Evolutionary conservation across 345 rosid genomes (phyloP).

Genomic region (Lepidium africanum): DNA sequence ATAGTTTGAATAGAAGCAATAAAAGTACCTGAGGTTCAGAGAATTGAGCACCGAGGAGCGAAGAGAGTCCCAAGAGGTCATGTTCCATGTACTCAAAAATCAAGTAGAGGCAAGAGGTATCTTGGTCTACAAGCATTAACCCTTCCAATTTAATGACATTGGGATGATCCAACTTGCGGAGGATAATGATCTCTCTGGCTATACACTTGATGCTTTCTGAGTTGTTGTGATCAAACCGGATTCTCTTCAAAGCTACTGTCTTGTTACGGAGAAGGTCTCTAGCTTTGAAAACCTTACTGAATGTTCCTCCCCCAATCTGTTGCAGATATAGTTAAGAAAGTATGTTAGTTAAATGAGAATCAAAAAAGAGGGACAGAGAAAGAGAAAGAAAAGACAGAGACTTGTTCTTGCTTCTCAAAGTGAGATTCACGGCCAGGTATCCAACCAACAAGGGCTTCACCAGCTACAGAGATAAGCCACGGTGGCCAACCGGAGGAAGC

Average conservation of each 20-base stretch:
- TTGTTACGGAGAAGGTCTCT: slow-evolving; percentile 53
- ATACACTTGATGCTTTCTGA: slow-evolving; percentile 76
- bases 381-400: slow-evolving; percentile 16
- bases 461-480: slow-evolving; percentile 78
- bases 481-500: slow-evolving; percentile 72
- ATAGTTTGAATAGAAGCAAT: slow-evolving; percentile 19
- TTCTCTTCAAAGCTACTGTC: slow-evolving; percentile 73
- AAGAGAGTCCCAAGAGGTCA: slow-evolving; percentile 79
- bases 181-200: slow-evolving; percentile 74
- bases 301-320: slow-evolving; percentile 98
- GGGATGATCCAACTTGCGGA: slow-evolving; percentile 85
- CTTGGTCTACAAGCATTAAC: slow-evolving; percentile 48
- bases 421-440: slow-evolving; percentile 55
- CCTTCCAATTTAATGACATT: slow-evolving; percentile 84
- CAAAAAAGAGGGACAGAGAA: neutral
- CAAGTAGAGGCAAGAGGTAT: slow-evolving; percentile 62
- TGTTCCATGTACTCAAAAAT: slow-evolving; percentile 97
- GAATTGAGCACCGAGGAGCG: slow-evolving; percentile 64
- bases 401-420: slow-evolving; percentile 79
- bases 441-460: slow-evolving; percentile 87
- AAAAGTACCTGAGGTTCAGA: slow-evolving; percentile 69
- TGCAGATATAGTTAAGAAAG: slow-evolving; percentile 3
- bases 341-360: neutral
- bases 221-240: slow-evolving; percentile 56
- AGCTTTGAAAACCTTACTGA: slow-evolving; percentile 81